These are phyloP conservation scores for Solanum ossicruentum DNA, from an alignment of 257 asterid genomes.

Conservation along the genomic window DNA sequence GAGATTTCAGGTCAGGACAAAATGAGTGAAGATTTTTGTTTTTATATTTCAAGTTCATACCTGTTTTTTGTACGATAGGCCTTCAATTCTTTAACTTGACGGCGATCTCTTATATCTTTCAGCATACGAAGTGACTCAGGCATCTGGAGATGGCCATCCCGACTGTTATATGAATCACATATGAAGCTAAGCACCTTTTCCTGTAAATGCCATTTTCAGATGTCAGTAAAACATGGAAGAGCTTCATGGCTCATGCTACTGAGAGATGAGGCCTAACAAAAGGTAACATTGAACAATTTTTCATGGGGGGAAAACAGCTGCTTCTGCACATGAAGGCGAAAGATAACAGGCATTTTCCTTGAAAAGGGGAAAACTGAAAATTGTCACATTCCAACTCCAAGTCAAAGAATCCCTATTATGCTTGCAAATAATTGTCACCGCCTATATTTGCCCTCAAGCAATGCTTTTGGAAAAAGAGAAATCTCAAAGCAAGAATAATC, in stretches of 20 bases:
- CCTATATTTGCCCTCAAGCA: background rate
- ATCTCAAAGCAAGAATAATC: background rate
- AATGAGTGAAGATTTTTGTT: background rate
- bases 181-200: constrained; percentile 64
- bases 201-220: constrained; percentile 25
- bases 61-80: constrained; percentile 64
- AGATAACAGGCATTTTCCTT: background rate
- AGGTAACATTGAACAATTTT: background rate
- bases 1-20: background rate
- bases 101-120: constrained; percentile 41
- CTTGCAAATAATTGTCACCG: background rate
- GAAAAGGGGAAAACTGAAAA: background rate
- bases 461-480: background rate
- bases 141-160: constrained; percentile 32
- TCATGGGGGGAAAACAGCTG: background rate
- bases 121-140: constrained; percentile 67
- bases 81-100: constrained; percentile 41
- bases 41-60: constrained; percentile 17
- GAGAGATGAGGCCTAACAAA: background rate
- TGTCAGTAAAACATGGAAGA: background rate
- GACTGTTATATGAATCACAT: constrained; percentile 43
- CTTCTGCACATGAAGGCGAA: background rate
- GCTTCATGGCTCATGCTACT: background rate
- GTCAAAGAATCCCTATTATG: background rate
- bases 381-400: background rate